A percentile compares a stretch with the other conserved stretches of the same genome.
Evolutionary conservation across 805 yeast species (phyloP).

Genomic region (Sungouiozyma ichnusensis): DNA sequence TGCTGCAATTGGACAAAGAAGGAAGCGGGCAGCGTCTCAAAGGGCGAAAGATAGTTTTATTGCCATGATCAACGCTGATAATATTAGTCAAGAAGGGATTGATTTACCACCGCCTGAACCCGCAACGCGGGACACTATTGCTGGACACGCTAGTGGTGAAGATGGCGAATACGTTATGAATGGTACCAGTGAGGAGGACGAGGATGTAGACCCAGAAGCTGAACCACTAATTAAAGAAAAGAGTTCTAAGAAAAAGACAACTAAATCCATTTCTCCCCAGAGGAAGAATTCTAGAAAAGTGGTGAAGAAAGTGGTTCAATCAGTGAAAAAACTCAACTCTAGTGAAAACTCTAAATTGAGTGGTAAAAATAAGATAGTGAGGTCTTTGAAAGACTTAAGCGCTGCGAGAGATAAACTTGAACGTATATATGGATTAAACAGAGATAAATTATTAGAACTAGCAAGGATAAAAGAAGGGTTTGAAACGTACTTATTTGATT

Average conservation of each 20-base stretch:
- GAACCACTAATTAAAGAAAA: not conserved
- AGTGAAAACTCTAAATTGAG: slow-evolving; percentile 9
- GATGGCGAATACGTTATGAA: slow-evolving; percentile 8
- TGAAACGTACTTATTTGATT: slow-evolving; percentile 37
- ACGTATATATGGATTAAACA: slow-evolving; percentile 42
- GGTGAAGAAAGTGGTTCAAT: too few species aligned
- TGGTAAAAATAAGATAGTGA: slow-evolving; percentile 15
- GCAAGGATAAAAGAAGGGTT: slow-evolving; percentile 39
- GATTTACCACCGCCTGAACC: not conserved
- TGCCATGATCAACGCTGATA: slow-evolving; percentile 39
- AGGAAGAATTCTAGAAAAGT: too few species aligned
- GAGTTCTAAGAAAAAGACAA: not conserved
- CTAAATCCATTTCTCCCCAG: too few species aligned
- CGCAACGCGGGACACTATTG: too few species aligned
- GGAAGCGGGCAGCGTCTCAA: slow-evolving; percentile 35
- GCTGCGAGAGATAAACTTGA: slow-evolving; percentile 34
- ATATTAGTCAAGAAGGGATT: slow-evolving; percentile 13
- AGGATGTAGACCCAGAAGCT: slow-evolving; percentile 1
- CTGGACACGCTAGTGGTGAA: slow-evolving; percentile 4
- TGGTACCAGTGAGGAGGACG: slow-evolving; percentile 3
- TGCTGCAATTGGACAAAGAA: slow-evolving; percentile 54
- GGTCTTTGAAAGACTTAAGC: slow-evolving; percentile 26
- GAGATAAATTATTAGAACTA: slow-evolving; percentile 32
- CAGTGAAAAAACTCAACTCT: too few species aligned
- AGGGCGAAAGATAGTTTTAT: slow-evolving; percentile 43